A percentile compares a stretch with the other conserved stretches of the same genome.
phyloP scores from a whole-genome alignment of 306 rosid genomes.

The Dryas octopetala region DNA sequence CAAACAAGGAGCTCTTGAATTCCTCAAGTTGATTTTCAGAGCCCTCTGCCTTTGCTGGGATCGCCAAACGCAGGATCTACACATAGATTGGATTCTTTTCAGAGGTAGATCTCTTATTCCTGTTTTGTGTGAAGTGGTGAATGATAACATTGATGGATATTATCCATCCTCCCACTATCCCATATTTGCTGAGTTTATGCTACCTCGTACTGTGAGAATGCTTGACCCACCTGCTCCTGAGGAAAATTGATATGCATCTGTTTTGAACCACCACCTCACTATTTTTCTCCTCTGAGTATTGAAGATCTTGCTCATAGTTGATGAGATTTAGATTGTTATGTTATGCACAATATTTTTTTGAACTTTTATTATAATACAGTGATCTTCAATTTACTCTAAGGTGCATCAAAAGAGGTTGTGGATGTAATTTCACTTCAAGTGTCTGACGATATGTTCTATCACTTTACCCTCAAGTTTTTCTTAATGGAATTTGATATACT shows the following conservation, averaged over 20 bases:
- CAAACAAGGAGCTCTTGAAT: slow-evolving; percentile 95
- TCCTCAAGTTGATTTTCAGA: slow-evolving; percentile 77
- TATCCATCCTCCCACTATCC: slow-evolving; percentile 97
- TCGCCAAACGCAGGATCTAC: slow-evolving; percentile 98
- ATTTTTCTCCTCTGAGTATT: no score
- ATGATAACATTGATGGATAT: slow-evolving; percentile 71
- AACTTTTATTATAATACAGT: not conserved
- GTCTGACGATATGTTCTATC: slow-evolving; percentile 2
- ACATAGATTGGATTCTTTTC: slow-evolving; percentile 95
- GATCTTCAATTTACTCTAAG: slow-evolving; percentile 2
- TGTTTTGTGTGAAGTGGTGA: slow-evolving; percentile 88
- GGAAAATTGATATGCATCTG: slow-evolving; percentile 44
- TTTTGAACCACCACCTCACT: slow-evolving; percentile 13
- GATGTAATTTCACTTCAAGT: slow-evolving; percentile 5
- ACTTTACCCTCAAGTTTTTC: slow-evolving; percentile 1
- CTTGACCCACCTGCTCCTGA: slow-evolving; percentile 56
- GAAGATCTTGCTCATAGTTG: not conserved
- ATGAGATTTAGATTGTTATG: slow-evolving; percentile 6
- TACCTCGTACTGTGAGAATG: slow-evolving; percentile 87
- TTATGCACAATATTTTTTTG: not conserved
- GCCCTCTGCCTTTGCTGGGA: slow-evolving; percentile 99
- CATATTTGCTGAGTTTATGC: slow-evolving; percentile 86
- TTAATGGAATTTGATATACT: not conserved
- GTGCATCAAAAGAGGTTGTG: slow-evolving; percentile 11
- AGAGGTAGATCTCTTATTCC: slow-evolving; percentile 95